Evolutionary conservation across 768 basidiomycete genomes (phyloP), one percentile per base, ranked within the genome.

Genomic region (Punctularia strigosozonata): DNA sequence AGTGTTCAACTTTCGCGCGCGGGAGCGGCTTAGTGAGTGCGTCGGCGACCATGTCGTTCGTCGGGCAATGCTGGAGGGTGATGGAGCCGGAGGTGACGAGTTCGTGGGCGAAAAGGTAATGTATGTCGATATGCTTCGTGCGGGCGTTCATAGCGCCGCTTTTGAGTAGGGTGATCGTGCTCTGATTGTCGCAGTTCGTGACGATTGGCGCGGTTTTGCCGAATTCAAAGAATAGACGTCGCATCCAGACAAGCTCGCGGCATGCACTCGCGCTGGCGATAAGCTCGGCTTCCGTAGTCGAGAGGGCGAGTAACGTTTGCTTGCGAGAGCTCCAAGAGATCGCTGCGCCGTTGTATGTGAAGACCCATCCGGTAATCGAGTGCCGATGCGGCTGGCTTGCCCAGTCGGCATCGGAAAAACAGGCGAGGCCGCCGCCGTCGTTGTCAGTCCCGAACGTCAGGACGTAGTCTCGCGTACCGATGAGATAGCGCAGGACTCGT

Each of bases 81-180:
- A 48, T 17, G 1, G 6, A 13, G 17, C 40, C 44, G 1, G 38
- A n/a, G 6, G 40, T 46, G 25, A 64, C 42, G 15, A 22, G n/a
- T 20, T 55, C 41, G 2, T 54, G 51, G 19, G 58, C 46, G 36
- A 50, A 59, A 42, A 62, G 61, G 36, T 54, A 52, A 2, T 46
- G 50, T n/a, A 62, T 50, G 30, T 57, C 50, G 40, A 65, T 65
- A 46, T 65, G 64, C 42, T 63, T 62, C 5, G 58, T 43, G 10
- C 56, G 37, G 12, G 49, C 38, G 39, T 64, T 60, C 35, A 43
- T 48, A 10, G 44, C 34, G 6, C 51, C 50, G 24, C 57, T 42
- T 26, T 49, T 39, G 0, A 50, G 10, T 17, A 60, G 39, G 6
- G 43, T 40, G n/a, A 58, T 51, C 17, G 58, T 47, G 6, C 46